Base-by-base conservation (phyloP, 305 asterid genomes). In the Solanum hybrid region DNA sequence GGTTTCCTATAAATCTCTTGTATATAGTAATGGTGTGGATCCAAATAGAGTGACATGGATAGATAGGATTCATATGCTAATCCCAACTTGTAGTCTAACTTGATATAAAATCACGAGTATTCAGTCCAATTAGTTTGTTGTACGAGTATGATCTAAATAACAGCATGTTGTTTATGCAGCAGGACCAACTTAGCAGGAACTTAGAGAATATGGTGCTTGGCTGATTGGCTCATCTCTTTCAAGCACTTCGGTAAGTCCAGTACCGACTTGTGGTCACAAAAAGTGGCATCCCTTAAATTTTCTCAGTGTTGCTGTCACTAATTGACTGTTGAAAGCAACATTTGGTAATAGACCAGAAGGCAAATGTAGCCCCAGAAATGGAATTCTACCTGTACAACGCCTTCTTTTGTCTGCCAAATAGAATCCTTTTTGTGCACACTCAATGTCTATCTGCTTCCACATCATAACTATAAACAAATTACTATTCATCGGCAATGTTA, bases 331-430 rank as follows among this genome's bases (percentile, higher is more conserved):
- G 88, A 33, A 85, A 85, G 88, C 77, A 57, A 85, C 77, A 6
- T 57, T 57, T 33, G 14, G 4, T 14, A 83, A 42, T 61, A 33
- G 51, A 11, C 1, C 34, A 85, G 14, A 31, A 85, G 28, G 46
- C 46, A 33, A 85, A 85, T 85, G 51, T 34, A 31, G n/a, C 69
- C 75, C 89, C 22, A 67, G 34, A 42, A 29, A 22, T 69, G 75
- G 74, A 79, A 83, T 61, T 69, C 85, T 22, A 83, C 89, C 34
- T 89, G 89, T 86, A 89, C 33, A 40, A 28, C 28, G 11, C 79
- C n/a, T 29, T 46, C 57, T 69, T 57, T 86, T 89, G 90, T 90
- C 86, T 90, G 87, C 89, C 91, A 90, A 75, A 86, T 35, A 86
- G 80, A 80, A 64, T 39, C 88, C 34, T 61, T 84, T 29, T 33